Evolutionary conservation across 768 basidiomycete species (phyloP).

Genomic region (Naematelia aurantialba): DNA sequence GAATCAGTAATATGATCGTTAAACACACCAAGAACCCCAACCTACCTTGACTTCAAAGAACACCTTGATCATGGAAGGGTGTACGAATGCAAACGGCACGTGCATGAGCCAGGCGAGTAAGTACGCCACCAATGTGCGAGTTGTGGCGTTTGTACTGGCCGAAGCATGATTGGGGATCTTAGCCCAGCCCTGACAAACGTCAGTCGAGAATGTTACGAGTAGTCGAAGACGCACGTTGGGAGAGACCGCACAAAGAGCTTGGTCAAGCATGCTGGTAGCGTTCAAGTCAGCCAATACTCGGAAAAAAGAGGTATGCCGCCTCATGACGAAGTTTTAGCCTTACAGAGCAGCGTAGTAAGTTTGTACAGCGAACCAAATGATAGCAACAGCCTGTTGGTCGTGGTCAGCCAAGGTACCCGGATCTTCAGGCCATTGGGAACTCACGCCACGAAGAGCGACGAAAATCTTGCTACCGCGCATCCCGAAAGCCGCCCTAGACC

Average conservation of each 20-base stretch:
- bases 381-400: neutral
- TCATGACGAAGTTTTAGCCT: neutral
- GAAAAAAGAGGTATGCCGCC: neutral
- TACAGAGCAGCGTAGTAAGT: slow-evolving; percentile 7
- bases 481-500: neutral
- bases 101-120: slow-evolving; percentile 10
- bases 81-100: slow-evolving; percentile 9
- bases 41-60: slow-evolving; percentile 11
- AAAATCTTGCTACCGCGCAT: slow-evolving; percentile 2
- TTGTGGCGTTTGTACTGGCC: slow-evolving; percentile 61
- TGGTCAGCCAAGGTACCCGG: neutral
- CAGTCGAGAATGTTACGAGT: neutral
- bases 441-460: slow-evolving; percentile 4
- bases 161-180: slow-evolving; percentile 64
- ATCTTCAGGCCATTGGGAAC: neutral
- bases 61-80: slow-evolving; percentile 7
- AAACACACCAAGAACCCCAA: neutral
- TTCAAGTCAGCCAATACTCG: neutral
- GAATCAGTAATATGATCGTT: neutral
- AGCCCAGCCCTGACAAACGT: neutral
- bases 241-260: neutral
- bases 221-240: neutral
- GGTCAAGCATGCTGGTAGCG: neutral
- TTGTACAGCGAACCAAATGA: slow-evolving; percentile 11
- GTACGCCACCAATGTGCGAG: slow-evolving; percentile 27